These are phyloP conservation scores for Quercus bicolor DNA, from an alignment of 306 rosid species.

Conservation along the genomic window DNA sequence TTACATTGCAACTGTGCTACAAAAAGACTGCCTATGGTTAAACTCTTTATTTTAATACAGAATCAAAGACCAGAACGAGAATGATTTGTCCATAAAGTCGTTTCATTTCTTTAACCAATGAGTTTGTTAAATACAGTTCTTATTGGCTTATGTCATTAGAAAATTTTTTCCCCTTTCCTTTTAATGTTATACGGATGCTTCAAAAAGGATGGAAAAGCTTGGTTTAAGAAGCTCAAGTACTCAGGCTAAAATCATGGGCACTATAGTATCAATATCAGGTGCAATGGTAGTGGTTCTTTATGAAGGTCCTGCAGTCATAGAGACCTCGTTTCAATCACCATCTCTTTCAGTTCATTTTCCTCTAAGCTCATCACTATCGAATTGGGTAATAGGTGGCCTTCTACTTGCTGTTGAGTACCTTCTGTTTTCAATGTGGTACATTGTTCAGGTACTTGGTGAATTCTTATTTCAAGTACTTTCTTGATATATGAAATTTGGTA, in stretches of 20 bases:
- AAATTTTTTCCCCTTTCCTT: not conserved
- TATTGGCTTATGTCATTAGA: not conserved
- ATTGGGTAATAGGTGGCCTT: conserved; percentile 51
- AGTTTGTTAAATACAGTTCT: not conserved
- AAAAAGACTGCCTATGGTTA: too few species aligned
- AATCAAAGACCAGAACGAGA: not conserved
- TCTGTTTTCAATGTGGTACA: conserved; percentile 38
- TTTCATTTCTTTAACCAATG: not conserved
- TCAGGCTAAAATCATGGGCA: conserved; percentile 49
- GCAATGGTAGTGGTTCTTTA: conserved; percentile 50
- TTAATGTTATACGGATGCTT: not conserved
- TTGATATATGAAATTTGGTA: not conserved
- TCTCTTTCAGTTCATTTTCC: not conserved
- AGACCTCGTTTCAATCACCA: not conserved
- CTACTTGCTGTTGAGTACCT: conserved; percentile 29
- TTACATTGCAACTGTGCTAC: too few species aligned
- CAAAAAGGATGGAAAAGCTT: conserved; percentile 51
- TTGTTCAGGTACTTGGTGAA: conserved; percentile 37
- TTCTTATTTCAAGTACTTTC: not conserved
- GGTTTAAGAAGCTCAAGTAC: conserved; percentile 39
- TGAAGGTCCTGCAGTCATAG: conserved; percentile 37
- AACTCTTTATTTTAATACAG: not conserved
- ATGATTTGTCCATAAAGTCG: not conserved
- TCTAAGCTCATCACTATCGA: conserved; percentile 17
- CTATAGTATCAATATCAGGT: conserved; percentile 44